These are phyloP conservation scores for Leptographium galeiforme DNA, from an alignment of 2,329 filamentous ascomycete species.

Conservation along the genomic window DNA sequence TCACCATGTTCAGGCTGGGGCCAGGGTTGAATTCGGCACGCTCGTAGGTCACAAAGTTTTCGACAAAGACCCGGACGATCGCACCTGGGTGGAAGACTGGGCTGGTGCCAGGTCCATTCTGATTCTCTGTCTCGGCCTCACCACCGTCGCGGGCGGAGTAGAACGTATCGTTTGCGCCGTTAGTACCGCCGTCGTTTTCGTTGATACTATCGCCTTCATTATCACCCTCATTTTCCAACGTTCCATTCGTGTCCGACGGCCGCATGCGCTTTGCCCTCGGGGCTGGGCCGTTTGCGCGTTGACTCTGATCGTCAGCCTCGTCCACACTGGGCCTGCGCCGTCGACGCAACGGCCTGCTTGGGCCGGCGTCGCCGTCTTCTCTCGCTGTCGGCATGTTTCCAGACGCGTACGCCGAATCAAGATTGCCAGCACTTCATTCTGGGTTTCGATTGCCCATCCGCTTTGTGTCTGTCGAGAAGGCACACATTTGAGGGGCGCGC, in stretches of 20 bases:
- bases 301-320: conserved; percentile 20
- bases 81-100: conserved; percentile 56
- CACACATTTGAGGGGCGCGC: not conserved
- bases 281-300: conserved; percentile 7
- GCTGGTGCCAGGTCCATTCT: conserved; percentile 7
- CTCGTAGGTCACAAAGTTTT: conserved; percentile 91
- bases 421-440: not conserved
- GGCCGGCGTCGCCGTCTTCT: conserved; percentile 20
- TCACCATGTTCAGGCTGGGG: conserved; percentile 93
- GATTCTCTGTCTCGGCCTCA: conserved; percentile 6
- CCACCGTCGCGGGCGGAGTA: conserved; percentile 6
- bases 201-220: too few species aligned
- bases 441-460: not conserved
- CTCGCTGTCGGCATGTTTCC: conserved; percentile 21
- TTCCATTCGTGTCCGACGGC: conserved; percentile 5
- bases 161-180: conserved; percentile 4
- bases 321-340: conserved; percentile 28
- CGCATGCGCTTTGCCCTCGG: conserved; percentile 22
- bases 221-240: not conserved
- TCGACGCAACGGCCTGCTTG: conserved; percentile 20
- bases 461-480: not conserved
- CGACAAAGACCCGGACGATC: conserved; percentile 74
- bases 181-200: conserved; percentile 5
- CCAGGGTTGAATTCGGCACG: conserved; percentile 83
- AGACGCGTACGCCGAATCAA: not conserved